Percentiles rank a stretch among this genome's conserved stretches.
Evolutionary conservation across 1,284 basidiomycete species (phyloP).

Genomic region (Leccinum angustisporum): DNA sequence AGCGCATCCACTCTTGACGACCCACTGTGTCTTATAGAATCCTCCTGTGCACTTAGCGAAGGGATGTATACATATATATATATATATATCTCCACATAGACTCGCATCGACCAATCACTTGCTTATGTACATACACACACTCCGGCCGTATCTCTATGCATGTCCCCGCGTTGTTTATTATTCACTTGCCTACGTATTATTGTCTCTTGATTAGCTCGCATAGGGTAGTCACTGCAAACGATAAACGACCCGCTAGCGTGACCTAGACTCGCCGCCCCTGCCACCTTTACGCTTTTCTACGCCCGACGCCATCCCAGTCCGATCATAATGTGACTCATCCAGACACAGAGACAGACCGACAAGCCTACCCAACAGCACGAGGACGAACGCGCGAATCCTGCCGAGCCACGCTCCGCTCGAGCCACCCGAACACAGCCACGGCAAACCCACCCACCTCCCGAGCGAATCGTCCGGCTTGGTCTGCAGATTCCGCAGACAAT

Average conservation of each 20-base stretch:
- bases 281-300: background rate
- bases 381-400: conserved; percentile 14
- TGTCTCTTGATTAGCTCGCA: conserved; percentile 5
- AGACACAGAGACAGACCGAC: background rate
- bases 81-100: background rate
- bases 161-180: background rate
- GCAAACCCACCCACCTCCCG: background rate
- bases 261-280: background rate
- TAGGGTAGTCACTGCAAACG: conserved; percentile 13
- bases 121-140: background rate
- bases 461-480: conserved; percentile 9
- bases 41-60: background rate
- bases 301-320: background rate
- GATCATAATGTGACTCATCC: no score
- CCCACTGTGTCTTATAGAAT: conserved; percentile 16
- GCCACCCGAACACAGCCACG: conserved; percentile 28
- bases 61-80: conserved; percentile 4
- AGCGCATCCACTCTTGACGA: background rate
- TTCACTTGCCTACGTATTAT: background rate
- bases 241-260: background rate
- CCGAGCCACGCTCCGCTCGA: conserved; percentile 29
- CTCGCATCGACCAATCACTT: background rate
- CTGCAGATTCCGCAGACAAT: conserved; percentile 26
- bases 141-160: background rate
- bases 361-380: conserved; percentile 7